These are phyloP conservation scores for Fusarium xylarioides DNA, from an alignment of 2,329 filamentous ascomycete genomes.

Conservation along the genomic window DNA sequence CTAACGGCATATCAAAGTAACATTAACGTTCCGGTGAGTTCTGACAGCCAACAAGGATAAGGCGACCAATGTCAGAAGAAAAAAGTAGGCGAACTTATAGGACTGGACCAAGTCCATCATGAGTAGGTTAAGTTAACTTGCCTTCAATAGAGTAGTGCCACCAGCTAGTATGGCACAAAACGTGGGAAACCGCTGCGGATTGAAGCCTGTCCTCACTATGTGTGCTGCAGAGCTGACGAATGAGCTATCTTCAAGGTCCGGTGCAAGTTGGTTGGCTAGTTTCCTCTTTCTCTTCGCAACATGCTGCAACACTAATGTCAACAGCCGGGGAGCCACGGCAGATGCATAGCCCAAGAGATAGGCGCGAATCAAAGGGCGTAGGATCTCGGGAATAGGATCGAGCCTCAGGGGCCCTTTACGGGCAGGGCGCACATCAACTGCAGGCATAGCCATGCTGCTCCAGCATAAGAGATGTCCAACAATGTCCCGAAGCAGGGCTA, in stretches of 20 bases:
- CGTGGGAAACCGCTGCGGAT: slow-evolving; percentile 66
- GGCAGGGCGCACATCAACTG: slow-evolving; percentile 21
- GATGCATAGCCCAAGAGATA: slow-evolving; percentile 70
- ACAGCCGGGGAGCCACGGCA: slow-evolving; percentile 63
- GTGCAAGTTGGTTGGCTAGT: slow-evolving; percentile 34
- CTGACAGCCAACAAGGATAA: not conserved
- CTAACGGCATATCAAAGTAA: not conserved
- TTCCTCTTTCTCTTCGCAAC: slow-evolving; percentile 51
- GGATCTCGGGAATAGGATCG: slow-evolving; percentile 55
- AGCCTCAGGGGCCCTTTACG: slow-evolving; percentile 40
- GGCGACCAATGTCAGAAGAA: not conserved
- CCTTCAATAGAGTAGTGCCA: slow-evolving; percentile 69
- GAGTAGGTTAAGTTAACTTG: slow-evolving; percentile 44
- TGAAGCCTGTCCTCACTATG: slow-evolving; percentile 62
- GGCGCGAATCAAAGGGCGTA: slow-evolving; percentile 66
- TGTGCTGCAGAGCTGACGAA: slow-evolving; percentile 47
- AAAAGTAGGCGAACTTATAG: not conserved
- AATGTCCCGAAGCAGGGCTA: slow-evolving; percentile 29
- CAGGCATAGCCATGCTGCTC: slow-evolving; percentile 18
- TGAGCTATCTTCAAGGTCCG: slow-evolving; percentile 42
- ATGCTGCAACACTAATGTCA: slow-evolving; percentile 63
- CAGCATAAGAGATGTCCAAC: slow-evolving; percentile 20
- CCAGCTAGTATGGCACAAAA: slow-evolving; percentile 70
- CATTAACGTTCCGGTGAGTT: not conserved
- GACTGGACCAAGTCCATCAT: not conserved